Conservation (phyloP, 352 stramenopile genomes). For the Globisporangium perplexum region DNA sequence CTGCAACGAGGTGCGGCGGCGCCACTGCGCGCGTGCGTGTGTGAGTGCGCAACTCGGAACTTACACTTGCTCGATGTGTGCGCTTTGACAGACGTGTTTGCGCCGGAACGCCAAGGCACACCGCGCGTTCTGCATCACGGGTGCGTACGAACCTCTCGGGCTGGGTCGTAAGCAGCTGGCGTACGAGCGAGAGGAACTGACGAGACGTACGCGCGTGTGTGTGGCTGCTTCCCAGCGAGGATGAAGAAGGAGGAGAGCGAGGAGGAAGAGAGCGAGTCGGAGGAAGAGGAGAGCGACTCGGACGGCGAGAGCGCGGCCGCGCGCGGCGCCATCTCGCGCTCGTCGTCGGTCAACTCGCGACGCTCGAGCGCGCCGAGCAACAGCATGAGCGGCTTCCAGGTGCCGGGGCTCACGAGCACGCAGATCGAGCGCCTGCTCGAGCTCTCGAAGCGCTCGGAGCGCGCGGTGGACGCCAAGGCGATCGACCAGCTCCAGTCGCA, state of each 20-base stretch:
- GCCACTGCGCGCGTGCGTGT: background rate
- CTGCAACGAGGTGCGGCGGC: slow-evolving; percentile 54
- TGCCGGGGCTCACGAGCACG: slow-evolving; percentile 47
- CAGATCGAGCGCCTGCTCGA: slow-evolving; percentile 71
- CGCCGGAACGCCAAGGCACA: slow-evolving; percentile 64
- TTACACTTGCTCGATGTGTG: background rate
- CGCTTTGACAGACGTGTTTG: slow-evolving; percentile 51
- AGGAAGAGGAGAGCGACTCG: slow-evolving; percentile 58
- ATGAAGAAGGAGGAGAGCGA: slow-evolving; percentile 59
- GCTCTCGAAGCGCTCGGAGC: slow-evolving; percentile 50
- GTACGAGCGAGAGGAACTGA: background rate
- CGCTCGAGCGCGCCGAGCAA: slow-evolving; percentile 1
- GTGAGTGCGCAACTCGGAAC: background rate
- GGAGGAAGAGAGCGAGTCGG: slow-evolving; percentile 66
- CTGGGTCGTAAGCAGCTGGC: too few species aligned
- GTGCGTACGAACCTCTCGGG: too few species aligned
- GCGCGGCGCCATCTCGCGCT: slow-evolving; percentile 14
- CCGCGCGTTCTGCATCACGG: slow-evolving; percentile 59
- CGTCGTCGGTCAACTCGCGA: slow-evolving; percentile 14
- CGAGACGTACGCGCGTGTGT: too few species aligned
- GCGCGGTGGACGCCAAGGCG: slow-evolving; percentile 32
- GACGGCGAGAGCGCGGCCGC: slow-evolving; percentile 43
- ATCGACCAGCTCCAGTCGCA: slow-evolving; percentile 68
- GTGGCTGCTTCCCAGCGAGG: slow-evolving; percentile 18
- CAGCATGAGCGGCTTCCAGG: slow-evolving; percentile 19